phyloP scores from a whole-genome alignment of 176 grass and related monocot species.

The Eragrostis curvula region DNA sequence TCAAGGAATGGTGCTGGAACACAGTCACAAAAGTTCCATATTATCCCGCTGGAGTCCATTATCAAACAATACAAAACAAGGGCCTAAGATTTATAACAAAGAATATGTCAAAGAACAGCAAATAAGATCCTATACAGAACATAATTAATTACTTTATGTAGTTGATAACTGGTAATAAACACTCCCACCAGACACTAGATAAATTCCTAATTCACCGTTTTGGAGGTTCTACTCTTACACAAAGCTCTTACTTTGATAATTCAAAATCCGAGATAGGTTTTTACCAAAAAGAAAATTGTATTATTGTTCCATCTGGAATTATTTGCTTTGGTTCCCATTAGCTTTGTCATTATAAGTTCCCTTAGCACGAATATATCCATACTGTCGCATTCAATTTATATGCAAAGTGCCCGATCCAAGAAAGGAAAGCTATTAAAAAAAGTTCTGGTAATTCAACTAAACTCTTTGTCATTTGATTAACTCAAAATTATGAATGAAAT shows the following conservation, averaged over 20 bases:
- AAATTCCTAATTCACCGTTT: not conserved
- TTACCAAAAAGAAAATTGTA: not conserved
- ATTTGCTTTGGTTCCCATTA: not conserved
- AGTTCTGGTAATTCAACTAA: not conserved
- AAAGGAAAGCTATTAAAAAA: slow-evolving; percentile 10
- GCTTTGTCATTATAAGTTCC: not conserved
- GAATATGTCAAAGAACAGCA: not conserved
- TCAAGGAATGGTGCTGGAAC: not conserved
- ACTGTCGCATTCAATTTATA: not conserved
- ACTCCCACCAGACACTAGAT: not conserved
- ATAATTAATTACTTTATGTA: not conserved
- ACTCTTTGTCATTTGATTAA: not conserved
- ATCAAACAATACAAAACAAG: not conserved
- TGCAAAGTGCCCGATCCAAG: not conserved
- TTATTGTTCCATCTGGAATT: not conserved
- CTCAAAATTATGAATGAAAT: not conserved
- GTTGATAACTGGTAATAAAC: not conserved
- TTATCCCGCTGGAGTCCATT: not conserved
- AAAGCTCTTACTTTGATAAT: not conserved
- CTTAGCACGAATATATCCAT: not conserved
- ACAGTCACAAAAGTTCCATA: not conserved
- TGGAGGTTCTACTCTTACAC: not conserved
- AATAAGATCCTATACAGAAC: not conserved
- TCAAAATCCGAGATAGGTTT: too few relatives aligned
- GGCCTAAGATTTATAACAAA: not conserved